Percentiles rank a stretch among this genome's conserved stretches.
phyloP scores from a whole-genome alignment of 441 rosid species.

The Breynia disticha region DNA sequence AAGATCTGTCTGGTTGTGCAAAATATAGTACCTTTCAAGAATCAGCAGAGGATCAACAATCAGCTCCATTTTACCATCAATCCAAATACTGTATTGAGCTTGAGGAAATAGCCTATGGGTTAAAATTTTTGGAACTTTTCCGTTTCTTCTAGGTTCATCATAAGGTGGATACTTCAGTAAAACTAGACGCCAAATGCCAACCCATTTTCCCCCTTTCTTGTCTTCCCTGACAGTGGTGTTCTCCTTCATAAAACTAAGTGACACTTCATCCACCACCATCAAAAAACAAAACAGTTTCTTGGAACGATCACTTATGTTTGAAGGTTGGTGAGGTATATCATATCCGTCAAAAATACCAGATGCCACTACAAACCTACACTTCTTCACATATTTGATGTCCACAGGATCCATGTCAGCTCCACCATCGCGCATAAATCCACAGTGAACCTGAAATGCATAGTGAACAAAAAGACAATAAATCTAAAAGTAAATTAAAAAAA shows the following conservation, averaged over 20 bases:
- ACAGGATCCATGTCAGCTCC: slow-evolving; percentile 74
- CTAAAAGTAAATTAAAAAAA: not conserved
- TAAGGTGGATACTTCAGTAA: slow-evolving; percentile 71
- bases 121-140: slow-evolving; percentile 93
- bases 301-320: slow-evolving; percentile 68
- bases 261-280: slow-evolving; percentile 79
- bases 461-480: slow-evolving; percentile 5
- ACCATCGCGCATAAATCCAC: slow-evolving; percentile 72
- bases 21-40: slow-evolving; percentile 67
- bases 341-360: slow-evolving; percentile 93
- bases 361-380: slow-evolving; percentile 80
- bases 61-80: slow-evolving; percentile 98
- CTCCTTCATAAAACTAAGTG: slow-evolving; percentile 51
- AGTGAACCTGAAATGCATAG: slow-evolving; percentile 47
- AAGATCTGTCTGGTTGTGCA: not conserved
- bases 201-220: slow-evolving; percentile 61
- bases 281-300: slow-evolving; percentile 80
- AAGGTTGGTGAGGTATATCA: slow-evolving; percentile 84
- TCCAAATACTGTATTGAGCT: slow-evolving; percentile 95
- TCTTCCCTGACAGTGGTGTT: slow-evolving; percentile 64
- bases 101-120: slow-evolving; percentile 93
- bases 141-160: slow-evolving; percentile 94
- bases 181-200: slow-evolving; percentile 89
- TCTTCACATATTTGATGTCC: slow-evolving; percentile 59
- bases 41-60: slow-evolving; percentile 78